Evolutionary conservation across 208 protist species (phyloP).

Genomic region (Willaertia magna): DNA sequence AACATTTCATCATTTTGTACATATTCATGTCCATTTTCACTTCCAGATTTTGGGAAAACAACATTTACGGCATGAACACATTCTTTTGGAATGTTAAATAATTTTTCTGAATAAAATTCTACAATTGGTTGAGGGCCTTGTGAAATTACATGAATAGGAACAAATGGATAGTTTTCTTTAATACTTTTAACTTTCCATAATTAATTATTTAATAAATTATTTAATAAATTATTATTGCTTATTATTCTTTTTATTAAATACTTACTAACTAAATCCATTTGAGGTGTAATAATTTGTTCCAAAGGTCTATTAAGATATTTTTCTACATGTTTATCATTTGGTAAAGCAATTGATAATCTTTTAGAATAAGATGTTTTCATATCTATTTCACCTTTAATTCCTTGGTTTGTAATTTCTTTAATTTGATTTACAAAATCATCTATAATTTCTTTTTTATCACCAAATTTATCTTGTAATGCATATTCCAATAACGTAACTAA

Average conservation of each 20-base stretch:
- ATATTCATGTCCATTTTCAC: neutral
- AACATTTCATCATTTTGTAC: neutral
- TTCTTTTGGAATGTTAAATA: neutral
- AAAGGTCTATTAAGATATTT: neutral
- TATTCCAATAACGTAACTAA: neutral
- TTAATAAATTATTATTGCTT: neutral
- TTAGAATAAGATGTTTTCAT: neutral
- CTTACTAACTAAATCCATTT: neutral
- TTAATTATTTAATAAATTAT: neutral
- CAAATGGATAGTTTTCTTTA: neutral
- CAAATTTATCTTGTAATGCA: neutral
- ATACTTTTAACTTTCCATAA: neutral
- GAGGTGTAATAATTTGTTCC: neutral
- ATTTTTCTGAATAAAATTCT: neutral
- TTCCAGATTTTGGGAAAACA: neutral
- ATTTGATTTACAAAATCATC: neutral
- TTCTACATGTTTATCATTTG: neutral
- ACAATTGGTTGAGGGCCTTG: neutral
- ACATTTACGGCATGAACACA: neutral
- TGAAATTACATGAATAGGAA: neutral
- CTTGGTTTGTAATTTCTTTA: neutral
- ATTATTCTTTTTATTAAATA: too few relatives aligned
- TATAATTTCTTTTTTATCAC: neutral
- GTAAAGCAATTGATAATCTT: neutral
- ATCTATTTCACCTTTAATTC: neutral